Base-by-base conservation (phyloP, 352 stramenopile species). In the Phytophthora foliorum region DNA sequence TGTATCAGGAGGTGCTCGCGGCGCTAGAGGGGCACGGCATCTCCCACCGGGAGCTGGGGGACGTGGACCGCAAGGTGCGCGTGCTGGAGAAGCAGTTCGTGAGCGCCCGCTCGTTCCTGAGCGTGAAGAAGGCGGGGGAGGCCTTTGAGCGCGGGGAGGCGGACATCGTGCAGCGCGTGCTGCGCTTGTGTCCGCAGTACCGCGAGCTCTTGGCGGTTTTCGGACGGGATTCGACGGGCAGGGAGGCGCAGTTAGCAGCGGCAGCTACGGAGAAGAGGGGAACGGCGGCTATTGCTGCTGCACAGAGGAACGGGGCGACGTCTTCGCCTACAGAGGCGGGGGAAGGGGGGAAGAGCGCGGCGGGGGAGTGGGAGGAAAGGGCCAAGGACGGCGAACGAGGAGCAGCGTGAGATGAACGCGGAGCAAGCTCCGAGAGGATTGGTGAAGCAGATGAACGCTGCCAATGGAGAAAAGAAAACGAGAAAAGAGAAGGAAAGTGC, bases 181-280 rank as follows among this genome's bases (percentile, higher is more conserved):
- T 58, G 11, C 53, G 58, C 38, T 29, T 77, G 11, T 83, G 68
- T 57, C 64, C 64, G 29, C 39, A 69, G n/a, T 86, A 81, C 57
- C 67, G 57, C 39, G 45, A 76, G 36, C 60, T 86, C 6, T 11
- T 34, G 48, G 66, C 65, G 0, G 52, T 77, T 14, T 74, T 77
- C 51, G 69, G 38, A 6, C 41, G 11, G 8, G 19, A 1, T 49
- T 0, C 22, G 13, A 45, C 22, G 5, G n/a, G 4, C 5, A 66
- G 55, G 25, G 44, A 65, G 10, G 21, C 9, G 9, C 53, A 54
- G 32, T 0, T 31, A n/a, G 19, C 2, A 14, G n/a, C 55, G 16
- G 45, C 46, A 6, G 24, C 25, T 22, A n/a, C n/a, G n/a, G n/a
- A n/a, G n/a, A n/a, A n/a, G n/a, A n/a, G n/a, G n/a, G n/a, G n/a